Conservation (phyloP, 805 yeast species). For the Pichia paraexigua region DNA sequence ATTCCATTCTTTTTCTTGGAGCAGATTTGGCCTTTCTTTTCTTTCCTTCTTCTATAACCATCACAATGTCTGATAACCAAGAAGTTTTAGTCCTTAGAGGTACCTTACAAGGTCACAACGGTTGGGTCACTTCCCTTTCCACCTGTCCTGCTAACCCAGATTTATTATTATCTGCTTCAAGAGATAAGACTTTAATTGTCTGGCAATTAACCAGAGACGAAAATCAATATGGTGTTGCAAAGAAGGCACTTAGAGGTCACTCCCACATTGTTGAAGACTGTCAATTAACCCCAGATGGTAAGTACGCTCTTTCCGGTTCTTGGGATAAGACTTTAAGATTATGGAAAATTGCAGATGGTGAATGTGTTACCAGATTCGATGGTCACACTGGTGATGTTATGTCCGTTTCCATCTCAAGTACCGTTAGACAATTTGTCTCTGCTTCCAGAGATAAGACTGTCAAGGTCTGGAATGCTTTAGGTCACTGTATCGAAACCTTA, state of each 20-base stretch:
- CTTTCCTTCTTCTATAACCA: background rate
- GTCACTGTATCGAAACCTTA: slow-evolving; percentile 92
- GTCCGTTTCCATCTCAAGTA: slow-evolving; percentile 92
- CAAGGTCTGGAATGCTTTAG: slow-evolving; percentile 98
- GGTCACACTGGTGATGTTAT: slow-evolving; percentile 98
- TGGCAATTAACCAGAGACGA: slow-evolving; percentile 97
- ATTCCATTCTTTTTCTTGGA: no score
- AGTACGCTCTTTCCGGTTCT: slow-evolving; percentile 95
- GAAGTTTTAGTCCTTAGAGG: slow-evolving; percentile 99
- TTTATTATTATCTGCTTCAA: slow-evolving; percentile 93
- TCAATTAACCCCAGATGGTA: slow-evolving; percentile 96
- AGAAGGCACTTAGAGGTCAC: slow-evolving; percentile 96
- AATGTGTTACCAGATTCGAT: slow-evolving; percentile 86
- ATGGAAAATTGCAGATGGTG: slow-evolving; percentile 96
- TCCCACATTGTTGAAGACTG: slow-evolving; percentile 98
- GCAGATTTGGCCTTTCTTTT: background rate
- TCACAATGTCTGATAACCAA: slow-evolving; percentile 50
- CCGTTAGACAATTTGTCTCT: slow-evolving; percentile 96
- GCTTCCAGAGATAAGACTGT: slow-evolving; percentile 99
- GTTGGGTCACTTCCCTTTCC: slow-evolving; percentile 98
- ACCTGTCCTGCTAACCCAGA: slow-evolving; percentile 98
- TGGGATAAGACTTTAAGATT: slow-evolving; percentile 99
- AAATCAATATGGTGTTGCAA: slow-evolving; percentile 95
- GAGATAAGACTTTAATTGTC: slow-evolving; percentile 97
- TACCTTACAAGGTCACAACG: slow-evolving; percentile 92